A percentile compares a stretch with the other conserved stretches of the same genome.
Evolutionary conservation across 2,329 filamentous ascomycete genomes (phyloP).

Genomic region (Coccinonectria pachysandricola): DNA sequence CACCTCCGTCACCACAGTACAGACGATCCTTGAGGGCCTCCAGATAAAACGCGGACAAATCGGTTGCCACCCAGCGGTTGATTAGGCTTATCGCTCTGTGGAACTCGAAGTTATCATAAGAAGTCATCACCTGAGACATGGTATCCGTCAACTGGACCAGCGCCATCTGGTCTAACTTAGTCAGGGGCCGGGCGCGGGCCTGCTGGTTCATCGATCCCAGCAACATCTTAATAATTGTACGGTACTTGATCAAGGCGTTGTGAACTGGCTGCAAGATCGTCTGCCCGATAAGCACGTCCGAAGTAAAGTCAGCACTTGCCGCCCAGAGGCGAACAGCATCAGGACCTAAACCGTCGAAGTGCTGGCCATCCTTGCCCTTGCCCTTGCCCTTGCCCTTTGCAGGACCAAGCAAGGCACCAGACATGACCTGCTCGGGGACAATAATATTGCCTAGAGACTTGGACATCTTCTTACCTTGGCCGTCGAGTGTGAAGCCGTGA

Average conservation of each 20-base stretch:
- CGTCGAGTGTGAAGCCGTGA: conserved; percentile 88
- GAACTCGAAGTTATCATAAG: conserved; percentile 68
- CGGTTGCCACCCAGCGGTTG: conserved; percentile 70
- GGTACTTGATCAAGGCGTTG: conserved; percentile 70
- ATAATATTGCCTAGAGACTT: conserved; percentile 91
- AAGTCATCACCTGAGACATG: conserved; percentile 51
- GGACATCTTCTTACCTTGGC: conserved; percentile 93
- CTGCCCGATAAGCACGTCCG: conserved; percentile 73
- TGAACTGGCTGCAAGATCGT: conserved; percentile 69
- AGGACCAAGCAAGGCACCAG: conserved; percentile 66
- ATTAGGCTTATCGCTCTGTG: conserved; percentile 63
- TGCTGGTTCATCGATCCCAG: conserved; percentile 61
- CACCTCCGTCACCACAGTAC: conserved; percentile 68
- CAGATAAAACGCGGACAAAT: conserved; percentile 89
- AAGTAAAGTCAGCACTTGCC: conserved; percentile 83
- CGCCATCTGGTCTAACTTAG: conserved; percentile 62
- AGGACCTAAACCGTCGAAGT: conserved; percentile 65
- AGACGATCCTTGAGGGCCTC: conserved; percentile 86
- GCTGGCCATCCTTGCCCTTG: conserved; percentile 28
- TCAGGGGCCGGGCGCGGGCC: conserved; percentile 39
- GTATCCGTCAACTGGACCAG: conserved; percentile 61
- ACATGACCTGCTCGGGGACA: conserved; percentile 71
- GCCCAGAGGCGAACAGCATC: conserved; percentile 87
- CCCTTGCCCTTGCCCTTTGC: conserved; percentile 47
- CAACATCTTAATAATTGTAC: conserved; percentile 83